Evolutionary conservation across 2,329 filamentous ascomycete genomes (phyloP), one percentile per base, ranked within the genome.

Genomic region (Rosellinia necatrix): DNA sequence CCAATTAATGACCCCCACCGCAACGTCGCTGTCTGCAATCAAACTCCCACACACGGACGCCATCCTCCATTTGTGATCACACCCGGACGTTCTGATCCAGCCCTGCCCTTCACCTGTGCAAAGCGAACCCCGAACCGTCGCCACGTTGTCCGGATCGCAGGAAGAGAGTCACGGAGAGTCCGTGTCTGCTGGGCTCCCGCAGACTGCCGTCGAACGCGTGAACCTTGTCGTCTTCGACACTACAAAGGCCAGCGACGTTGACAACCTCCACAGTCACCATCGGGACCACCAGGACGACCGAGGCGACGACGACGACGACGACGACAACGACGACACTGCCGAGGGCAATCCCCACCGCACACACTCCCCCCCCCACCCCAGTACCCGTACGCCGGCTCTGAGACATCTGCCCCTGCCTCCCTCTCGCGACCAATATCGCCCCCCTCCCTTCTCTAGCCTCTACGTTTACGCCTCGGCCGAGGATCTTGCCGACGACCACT

Each of bases 381-480:
- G 68, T 87, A 87, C 72, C 80, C 80, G 68, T 86, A 87, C 73
- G 82, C 82, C 57, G 72, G 74, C 58, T 81, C 80, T 53, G 82
- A 84, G 70, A 75, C 80, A 30, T 81, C 79, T 49, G 75, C 76
- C 55, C 79, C 78, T 58, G 71, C 72, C 32, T 73, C 75, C 51
- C 66, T 70, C 55, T 66, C 73, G 62, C 72, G 72, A 52, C 72
- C 73, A 46, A 76, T 75, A 37, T 82, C 49, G n/a, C 49, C 81
- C 53, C n/a, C 84, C 83, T 59, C 79, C 84, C 27, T 86, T 86
- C 67, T 85, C 81, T 54, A 85, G 82, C 57, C 79, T 86, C 72
- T 85, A 82, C 71, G 74, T 75, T 35, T 74, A 63, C 61, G 56
- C 58, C 25, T 66, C 66, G 25, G 60, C 66, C 35, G 66, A 68